Conservation (phyloP, 1,284 basidiomycete species). For the Trichosporon asahii region DNA sequence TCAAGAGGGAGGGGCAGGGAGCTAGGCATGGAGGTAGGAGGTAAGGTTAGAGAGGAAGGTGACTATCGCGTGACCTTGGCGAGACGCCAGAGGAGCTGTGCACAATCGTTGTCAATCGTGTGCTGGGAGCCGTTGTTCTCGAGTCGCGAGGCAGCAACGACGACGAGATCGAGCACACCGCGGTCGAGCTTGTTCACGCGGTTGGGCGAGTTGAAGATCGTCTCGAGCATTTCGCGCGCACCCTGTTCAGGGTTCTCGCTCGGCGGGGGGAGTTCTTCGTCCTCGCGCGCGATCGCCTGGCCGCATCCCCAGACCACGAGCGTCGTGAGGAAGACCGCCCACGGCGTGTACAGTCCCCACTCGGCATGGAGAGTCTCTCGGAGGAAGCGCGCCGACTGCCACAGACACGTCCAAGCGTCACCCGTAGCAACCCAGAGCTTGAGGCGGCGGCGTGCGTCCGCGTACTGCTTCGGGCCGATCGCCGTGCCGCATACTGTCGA, state of each 20-base stretch:
- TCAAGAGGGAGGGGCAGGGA: too few relatives aligned
- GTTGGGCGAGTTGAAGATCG: constrained; percentile 21
- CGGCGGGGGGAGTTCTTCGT: background rate
- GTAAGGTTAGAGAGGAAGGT: too few relatives aligned
- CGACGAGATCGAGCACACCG: constrained; percentile 26
- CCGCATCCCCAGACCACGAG: constrained; percentile 38
- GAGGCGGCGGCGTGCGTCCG: constrained; percentile 37
- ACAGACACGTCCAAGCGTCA: constrained; percentile 46
- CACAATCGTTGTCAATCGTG: constrained; percentile 22
- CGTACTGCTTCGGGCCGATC: constrained; percentile 37
- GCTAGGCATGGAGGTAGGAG: too few relatives aligned
- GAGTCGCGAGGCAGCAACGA: constrained; percentile 23
- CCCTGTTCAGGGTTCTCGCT: constrained; percentile 13
- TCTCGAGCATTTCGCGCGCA: constrained; percentile 23
- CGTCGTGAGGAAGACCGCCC: constrained; percentile 42
- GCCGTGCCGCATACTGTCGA: constrained; percentile 35
- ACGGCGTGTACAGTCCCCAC: constrained; percentile 43
- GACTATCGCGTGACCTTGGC: constrained; percentile 11
- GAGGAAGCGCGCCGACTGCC: constrained; percentile 44
- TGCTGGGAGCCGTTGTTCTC: constrained; percentile 9
- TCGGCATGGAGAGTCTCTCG: constrained; percentile 35
- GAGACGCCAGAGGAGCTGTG: constrained; percentile 24
- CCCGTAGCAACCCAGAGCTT: constrained; percentile 40
- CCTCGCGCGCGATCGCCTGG: constrained; percentile 12
- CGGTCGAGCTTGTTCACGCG: constrained; percentile 20